Evolutionary conservation across 768 basidiomycete genomes (phyloP), one percentile per base, ranked within the genome.

Genomic region (Boletus rubropictus): DNA sequence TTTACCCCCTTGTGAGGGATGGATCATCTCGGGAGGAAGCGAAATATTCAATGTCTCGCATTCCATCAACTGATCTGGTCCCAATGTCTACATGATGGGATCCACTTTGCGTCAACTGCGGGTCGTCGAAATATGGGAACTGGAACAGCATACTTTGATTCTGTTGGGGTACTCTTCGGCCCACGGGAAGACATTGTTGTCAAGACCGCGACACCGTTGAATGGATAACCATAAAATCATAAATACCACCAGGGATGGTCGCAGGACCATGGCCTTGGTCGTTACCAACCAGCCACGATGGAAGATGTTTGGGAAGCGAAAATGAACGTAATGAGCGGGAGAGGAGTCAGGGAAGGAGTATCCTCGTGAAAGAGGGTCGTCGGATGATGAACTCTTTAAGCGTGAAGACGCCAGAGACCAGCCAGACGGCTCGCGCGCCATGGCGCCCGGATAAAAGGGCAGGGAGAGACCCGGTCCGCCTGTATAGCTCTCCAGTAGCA

Each of bases 11-110:
- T 25, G 18, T 11, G 38, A 37, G 11, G 17, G 28, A 9, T 37
- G 6, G 15, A 10, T 45, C 35, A 10, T 38, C 10, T 39, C 21
- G 20, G 39, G 17, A 5, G 41, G 18, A 37, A 58, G 24, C 9
- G 44, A 46, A 14, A 58, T 32, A 22, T 29, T 38, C 35, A 57
- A 31, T 1, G 35, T 43, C 37, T 53, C 49, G 35, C 62, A 62
- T n/a, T 54, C 60, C 28, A 36, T 40, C 14, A 49, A 21, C 24
- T 45, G 38, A 34, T 41, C 18, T 12, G 14, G 14, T 27, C 7
- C n/a, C 18, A 15, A 25, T 3, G 14, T 40, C 52, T 47, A 6
- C 11, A 29, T 6, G 29, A 7, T 18, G 24, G 17, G 15, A 28
- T 32, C 0, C 42, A 18, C 31, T 31, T 21, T 27, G 39, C 10